Percentiles rank a stretch among this genome's conserved stretches.
These are phyloP conservation scores for Ophiobolus disseminans DNA, from an alignment of 2,329 filamentous ascomycete genomes.

Conservation along the genomic window DNA sequence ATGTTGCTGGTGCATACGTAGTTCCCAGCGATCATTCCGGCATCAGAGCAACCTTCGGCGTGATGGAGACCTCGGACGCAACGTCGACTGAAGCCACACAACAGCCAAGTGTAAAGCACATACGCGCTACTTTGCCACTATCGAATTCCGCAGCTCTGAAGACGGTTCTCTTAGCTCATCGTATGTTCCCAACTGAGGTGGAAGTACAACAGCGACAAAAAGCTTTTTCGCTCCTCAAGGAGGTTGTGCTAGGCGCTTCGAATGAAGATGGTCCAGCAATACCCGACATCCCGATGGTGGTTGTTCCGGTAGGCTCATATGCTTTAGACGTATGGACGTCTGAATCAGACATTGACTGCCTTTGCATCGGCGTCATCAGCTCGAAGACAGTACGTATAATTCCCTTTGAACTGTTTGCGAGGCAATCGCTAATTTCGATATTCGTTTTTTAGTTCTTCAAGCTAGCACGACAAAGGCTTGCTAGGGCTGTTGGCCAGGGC, in stretches of 20 bases:
- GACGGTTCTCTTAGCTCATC: constrained; percentile 18
- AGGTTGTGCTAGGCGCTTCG: constrained; percentile 49
- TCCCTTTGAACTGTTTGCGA: no score
- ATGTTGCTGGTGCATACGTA: constrained; percentile 14
- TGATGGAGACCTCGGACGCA: constrained; percentile 33
- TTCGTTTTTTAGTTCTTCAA: no score
- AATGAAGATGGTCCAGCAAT: constrained; percentile 7
- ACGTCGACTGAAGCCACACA: background rate
- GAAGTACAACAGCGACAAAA: constrained; percentile 54
- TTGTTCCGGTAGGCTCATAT: constrained; percentile 71
- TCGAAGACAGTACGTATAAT: no score
- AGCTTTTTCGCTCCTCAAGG: constrained; percentile 57
- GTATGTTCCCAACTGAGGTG: constrained; percentile 56
- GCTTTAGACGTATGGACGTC: constrained; percentile 68
- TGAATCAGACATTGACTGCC: constrained; percentile 69
- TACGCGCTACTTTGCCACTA: constrained; percentile 14
- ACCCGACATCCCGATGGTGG: constrained; percentile 52
- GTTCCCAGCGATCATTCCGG: constrained; percentile 63
- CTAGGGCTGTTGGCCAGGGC: constrained; percentile 53
- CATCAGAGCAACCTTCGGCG: constrained; percentile 46
- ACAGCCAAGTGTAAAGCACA: constrained; percentile 14
- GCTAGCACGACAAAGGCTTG: constrained; percentile 63
- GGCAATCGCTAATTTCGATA: no score
- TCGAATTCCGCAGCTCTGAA: constrained; percentile 16
- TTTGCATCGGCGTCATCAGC: constrained; percentile 69